A percentile compares a stretch with the other conserved stretches of the same genome.
phyloP scores from a whole-genome alignment of 768 basidiomycete genomes.

The Amanita pseudoporphyria region DNA sequence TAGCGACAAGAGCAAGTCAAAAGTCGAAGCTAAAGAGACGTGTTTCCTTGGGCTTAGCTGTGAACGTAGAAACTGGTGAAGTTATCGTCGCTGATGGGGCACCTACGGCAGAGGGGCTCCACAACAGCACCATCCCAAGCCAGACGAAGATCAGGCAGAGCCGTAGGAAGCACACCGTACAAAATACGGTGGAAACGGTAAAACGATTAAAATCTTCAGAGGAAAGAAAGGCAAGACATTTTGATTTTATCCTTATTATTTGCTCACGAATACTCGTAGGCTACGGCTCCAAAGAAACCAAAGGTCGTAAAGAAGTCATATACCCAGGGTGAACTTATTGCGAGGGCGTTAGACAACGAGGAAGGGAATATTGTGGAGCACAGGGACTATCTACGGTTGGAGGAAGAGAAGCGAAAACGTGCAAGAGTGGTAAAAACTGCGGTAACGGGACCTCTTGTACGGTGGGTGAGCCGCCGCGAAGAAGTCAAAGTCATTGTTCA shows the following conservation, averaged over 20 bases:
- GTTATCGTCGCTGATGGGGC: conserved; percentile 27
- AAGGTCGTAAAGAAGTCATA: conserved; percentile 41
- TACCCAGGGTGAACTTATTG: conserved; percentile 81
- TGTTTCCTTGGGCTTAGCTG: conserved; percentile 43
- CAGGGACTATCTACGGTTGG: conserved; percentile 64
- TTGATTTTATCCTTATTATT: background rate
- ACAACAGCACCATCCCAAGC: conserved; percentile 4
- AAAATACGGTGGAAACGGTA: conserved; percentile 60
- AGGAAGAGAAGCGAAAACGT: conserved; percentile 75
- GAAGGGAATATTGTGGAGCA: conserved; percentile 78
- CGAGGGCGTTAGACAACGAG: conserved; percentile 76
- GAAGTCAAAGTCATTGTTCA: conserved; percentile 37
- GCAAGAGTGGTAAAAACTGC: conserved; percentile 52
- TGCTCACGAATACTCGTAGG: conserved; percentile 22
- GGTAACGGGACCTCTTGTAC: conserved; percentile 56
- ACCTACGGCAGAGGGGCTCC: conserved; percentile 12
- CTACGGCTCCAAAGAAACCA: conserved; percentile 51
- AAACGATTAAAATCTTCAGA: conserved; percentile 55
- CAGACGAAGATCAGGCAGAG: conserved; percentile 42
- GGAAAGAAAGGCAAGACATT: conserved; percentile 42
- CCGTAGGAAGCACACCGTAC: conserved; percentile 56
- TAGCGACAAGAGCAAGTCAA: conserved; percentile 18
- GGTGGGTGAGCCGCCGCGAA: conserved; percentile 64
- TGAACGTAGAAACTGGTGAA: conserved; percentile 56
- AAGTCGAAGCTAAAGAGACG: conserved; percentile 31